These are phyloP conservation scores for Hypoxylon lienhwacheense DNA, from an alignment of 495 filamentous ascomycete genomes.

Conservation along the genomic window DNA sequence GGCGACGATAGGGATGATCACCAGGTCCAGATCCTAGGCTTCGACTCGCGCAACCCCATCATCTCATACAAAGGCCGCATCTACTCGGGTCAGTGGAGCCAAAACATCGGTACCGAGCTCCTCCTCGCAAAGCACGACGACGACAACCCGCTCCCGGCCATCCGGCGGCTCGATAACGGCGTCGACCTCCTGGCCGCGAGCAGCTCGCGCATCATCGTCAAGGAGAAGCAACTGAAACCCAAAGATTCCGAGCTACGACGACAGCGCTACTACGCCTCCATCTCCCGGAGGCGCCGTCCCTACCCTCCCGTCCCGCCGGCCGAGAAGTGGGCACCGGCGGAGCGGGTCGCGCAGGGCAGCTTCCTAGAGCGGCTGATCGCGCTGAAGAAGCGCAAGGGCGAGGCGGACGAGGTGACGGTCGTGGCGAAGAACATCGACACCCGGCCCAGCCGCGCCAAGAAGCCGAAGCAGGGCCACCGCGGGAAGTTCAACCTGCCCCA, in stretches of 20 bases:
- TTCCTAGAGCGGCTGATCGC: slow-evolving; percentile 51
- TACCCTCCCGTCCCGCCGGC: slow-evolving; percentile 24
- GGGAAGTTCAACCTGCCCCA: slow-evolving; percentile 21
- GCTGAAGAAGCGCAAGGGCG: slow-evolving; percentile 56
- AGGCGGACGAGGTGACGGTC: slow-evolving; percentile 57
- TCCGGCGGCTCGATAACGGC: slow-evolving; percentile 48
- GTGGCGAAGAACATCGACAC: slow-evolving; percentile 41
- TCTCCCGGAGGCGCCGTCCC: neutral
- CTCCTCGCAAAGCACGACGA: slow-evolving; percentile 61
- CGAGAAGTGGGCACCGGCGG: slow-evolving; percentile 21
- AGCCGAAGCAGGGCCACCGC: slow-evolving; percentile 32
- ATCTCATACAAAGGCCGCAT: slow-evolving; percentile 73
- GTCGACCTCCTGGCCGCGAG: slow-evolving; percentile 67
- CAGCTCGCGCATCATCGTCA: slow-evolving; percentile 50
- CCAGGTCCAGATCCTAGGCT: slow-evolving; percentile 75
- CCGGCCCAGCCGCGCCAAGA: slow-evolving; percentile 39
- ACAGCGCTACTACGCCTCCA: neutral
- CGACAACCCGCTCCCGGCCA: slow-evolving; percentile 42
- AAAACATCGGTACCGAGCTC: slow-evolving; percentile 78
- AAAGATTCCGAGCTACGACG: slow-evolving; percentile 16
- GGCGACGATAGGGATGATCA: slow-evolving; percentile 33
- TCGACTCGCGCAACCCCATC: slow-evolving; percentile 71
- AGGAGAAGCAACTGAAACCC: slow-evolving; percentile 37
- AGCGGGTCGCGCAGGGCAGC: slow-evolving; percentile 46
- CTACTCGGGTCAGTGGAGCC: slow-evolving; percentile 75